Evolutionary conservation across 371 early-diverging fungal species (phyloP), one percentile per base, ranked within the genome.

Genomic region (Mortierella sp.): DNA sequence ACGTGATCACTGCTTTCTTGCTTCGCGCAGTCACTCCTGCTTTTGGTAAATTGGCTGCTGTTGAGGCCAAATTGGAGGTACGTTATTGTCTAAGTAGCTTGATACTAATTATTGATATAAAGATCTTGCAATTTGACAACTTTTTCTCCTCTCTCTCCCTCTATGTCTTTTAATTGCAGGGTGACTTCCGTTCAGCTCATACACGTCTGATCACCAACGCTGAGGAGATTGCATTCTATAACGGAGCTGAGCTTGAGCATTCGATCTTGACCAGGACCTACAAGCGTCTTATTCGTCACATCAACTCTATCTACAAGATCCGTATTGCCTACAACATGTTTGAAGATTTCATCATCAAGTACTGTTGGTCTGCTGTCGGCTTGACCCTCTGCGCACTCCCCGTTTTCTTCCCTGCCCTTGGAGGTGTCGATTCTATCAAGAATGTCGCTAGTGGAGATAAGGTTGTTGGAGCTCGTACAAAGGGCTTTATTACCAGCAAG

Each of bases 261-360:
- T 86, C 89, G 5, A 91, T 94, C 61, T 79, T 96, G 64, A 87
- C 94, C 64, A 83, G 84, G 53, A 85, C 91, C 3, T 96, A 95
- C 77, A 73, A 73, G 56, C 83, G 85, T 0, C 83, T 96, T 4
- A 88, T 95, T 75, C 86, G 88, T 26, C 97, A 96, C 70, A 91
- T 96, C 82, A 94, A 96, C 74, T 86, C 87, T 15, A 91, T 95
- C 63, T 93, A 90, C 84, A 91, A 89, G 76, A 89, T 89, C 29
- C 87, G 94, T 54, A 92, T 96, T 64, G 89, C 90, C 68, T 94
- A 96, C 86, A 90, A 93, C 61, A 94, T 95, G 94, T 88, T 95
- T 85, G 97, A 96, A 75, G 97, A 95, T 74, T 96, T 95, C 72
- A 86, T 95, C 68, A 94, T 96, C 86, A 95, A 92, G 79, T 92